Percentiles rank a stretch among this genome's conserved stretches.
phyloP scores from a whole-genome alignment of 1,284 basidiomycete genomes.

The Leccinum ambiguum region DNA sequence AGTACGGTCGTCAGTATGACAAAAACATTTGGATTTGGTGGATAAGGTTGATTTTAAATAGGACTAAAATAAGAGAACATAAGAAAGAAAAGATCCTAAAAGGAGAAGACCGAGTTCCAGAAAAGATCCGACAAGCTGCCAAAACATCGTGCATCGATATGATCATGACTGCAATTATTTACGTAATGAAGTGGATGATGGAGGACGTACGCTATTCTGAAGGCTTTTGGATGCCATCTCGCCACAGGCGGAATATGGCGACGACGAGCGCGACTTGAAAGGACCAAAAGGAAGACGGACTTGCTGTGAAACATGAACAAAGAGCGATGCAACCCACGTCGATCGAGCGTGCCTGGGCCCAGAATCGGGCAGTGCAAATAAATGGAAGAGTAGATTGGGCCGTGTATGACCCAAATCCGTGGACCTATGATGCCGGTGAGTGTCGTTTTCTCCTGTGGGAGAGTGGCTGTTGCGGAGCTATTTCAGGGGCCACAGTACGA shows the following conservation, averaged over 20 bases:
- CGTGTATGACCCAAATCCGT: slow-evolving; percentile 30
- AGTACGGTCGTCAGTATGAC: no score
- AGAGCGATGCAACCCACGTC: slow-evolving; percentile 14
- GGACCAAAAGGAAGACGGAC: slow-evolving; percentile 28
- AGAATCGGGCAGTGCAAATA: slow-evolving; percentile 70
- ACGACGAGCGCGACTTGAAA: slow-evolving; percentile 36
- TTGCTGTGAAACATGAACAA: slow-evolving; percentile 28
- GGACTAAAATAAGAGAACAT: no score
- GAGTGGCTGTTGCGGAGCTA: slow-evolving; percentile 30
- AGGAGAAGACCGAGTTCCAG: no score
- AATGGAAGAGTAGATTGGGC: slow-evolving; percentile 61
- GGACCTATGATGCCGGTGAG: slow-evolving; percentile 23
- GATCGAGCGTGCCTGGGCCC: slow-evolving; percentile 44
- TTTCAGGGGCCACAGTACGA: slow-evolving; percentile 26
- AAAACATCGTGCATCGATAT: no score
- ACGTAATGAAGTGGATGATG: slow-evolving; percentile 30
- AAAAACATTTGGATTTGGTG: no score
- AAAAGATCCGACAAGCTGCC: no score
- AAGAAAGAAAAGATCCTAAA: no score
- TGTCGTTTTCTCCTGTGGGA: slow-evolving; percentile 22
- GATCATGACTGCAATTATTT: no score
- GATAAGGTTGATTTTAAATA: no score
- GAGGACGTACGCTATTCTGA: slow-evolving; percentile 71
- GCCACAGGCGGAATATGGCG: slow-evolving; percentile 61
- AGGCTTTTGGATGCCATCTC: slow-evolving; percentile 64